Evolutionary conservation across 805 yeast genomes (phyloP).

Genomic region (Blastobotrys parvus): DNA sequence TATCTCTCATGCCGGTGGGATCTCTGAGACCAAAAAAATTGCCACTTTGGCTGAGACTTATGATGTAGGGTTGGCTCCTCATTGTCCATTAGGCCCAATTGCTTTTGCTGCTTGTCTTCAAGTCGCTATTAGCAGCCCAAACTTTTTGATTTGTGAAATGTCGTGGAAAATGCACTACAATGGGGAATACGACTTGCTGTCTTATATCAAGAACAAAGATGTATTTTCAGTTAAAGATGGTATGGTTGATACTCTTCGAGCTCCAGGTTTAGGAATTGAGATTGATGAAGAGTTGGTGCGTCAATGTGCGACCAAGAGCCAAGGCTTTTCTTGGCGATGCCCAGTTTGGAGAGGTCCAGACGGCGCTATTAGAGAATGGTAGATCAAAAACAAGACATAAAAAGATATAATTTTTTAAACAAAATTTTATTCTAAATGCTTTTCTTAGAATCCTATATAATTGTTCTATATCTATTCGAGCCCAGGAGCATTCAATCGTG

Average conservation of each 20-base stretch:
- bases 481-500: background rate
- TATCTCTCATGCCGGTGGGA: slow-evolving; percentile 25
- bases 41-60: slow-evolving; percentile 26
- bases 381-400: too few relatives aligned
- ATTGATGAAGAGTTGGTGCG: slow-evolving; percentile 22
- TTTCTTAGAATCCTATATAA: background rate
- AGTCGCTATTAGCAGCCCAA: slow-evolving; percentile 18
- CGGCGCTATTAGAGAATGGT: slow-evolving; percentile 25
- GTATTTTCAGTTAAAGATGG: slow-evolving; percentile 22
- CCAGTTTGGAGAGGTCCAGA: slow-evolving; percentile 25
- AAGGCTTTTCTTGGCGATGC: slow-evolving; percentile 24
- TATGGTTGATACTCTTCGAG: slow-evolving; percentile 17
- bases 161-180: slow-evolving; percentile 25
- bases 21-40: slow-evolving; percentile 23
- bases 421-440: too few relatives aligned
- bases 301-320: slow-evolving; percentile 13
- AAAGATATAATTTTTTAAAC: too few relatives aligned
- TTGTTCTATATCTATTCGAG: background rate
- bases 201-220: slow-evolving; percentile 20
- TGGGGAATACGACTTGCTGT: slow-evolving; percentile 18
- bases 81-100: slow-evolving; percentile 26
- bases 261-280: slow-evolving; percentile 26
- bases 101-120: slow-evolving; percentile 26
- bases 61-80: slow-evolving; percentile 26
- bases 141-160: slow-evolving; percentile 24